Evolutionary conservation across 805 yeast genomes (phyloP), one percentile per base, ranked within the genome.

Genomic region (Spathaspora sp.): DNA sequence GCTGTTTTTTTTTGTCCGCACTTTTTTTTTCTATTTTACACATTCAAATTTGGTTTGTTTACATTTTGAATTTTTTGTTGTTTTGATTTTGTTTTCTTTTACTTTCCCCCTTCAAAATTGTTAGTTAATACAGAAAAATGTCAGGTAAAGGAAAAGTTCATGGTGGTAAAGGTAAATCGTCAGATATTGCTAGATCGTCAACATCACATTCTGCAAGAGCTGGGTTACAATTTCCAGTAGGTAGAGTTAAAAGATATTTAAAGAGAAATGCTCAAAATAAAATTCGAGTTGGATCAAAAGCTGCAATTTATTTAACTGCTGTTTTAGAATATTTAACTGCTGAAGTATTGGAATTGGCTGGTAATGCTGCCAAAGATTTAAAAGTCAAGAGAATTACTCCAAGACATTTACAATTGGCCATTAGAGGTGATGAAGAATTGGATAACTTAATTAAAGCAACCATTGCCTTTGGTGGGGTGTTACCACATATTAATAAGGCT

Each of bases 361-460:
- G 98, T 74, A 93, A 93, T 69, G 98, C 98, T 38, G 97, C 98
- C 45, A 91, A 93, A 72, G 97, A 93, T 67, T 79, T 90, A 69
- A 89, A 89, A 70, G 94, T 90, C 61, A 91, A 92, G 76, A 90
- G 98, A 86, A 92, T 92, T 69, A 91, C 97, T 17, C 98, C 98
- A 65, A 89, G 98, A 76, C 98, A 92, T 73, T 79, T 92, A 66
- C 97, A 92, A 73, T 81, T 92, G 65, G 98, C 98, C 56, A 92
- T 92, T 66, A 89, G 98, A 78, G 97, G 97, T 68, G 98, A 93
- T 73, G 98, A 93, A 73, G 98, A 93, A 75, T 84, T 93, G 72
- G 97, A 92, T 77, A 86, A 90, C 58, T 81, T 93, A 67, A 87
- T 93, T 67, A 86, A 89, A 74, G 96, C 97, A 53, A 93, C 97